These are phyloP conservation scores for Ogataea nakhonphanomensis DNA, from an alignment of 805 yeast species.

Conservation along the genomic window DNA sequence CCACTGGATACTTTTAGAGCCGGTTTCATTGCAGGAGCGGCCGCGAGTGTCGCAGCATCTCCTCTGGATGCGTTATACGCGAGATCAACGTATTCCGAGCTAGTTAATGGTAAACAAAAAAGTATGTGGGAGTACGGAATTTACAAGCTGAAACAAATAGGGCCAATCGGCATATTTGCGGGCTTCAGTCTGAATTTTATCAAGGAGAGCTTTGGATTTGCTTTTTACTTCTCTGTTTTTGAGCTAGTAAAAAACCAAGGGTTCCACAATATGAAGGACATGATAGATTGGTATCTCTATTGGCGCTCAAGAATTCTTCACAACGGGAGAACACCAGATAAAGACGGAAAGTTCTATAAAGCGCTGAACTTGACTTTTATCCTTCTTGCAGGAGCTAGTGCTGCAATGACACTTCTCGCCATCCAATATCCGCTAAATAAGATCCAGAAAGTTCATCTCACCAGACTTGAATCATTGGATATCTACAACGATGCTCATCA, in stretches of 20 bases:
- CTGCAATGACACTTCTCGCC: slow-evolving; percentile 71
- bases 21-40: slow-evolving; percentile 82
- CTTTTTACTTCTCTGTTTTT: slow-evolving; percentile 76
- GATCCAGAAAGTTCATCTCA: slow-evolving; percentile 73
- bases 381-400: slow-evolving; percentile 81
- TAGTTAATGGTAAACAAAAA: slow-evolving; percentile 62
- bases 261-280: slow-evolving; percentile 43
- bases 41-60: slow-evolving; percentile 87
- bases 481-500: slow-evolving; percentile 43
- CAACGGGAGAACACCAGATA: slow-evolving; percentile 15
- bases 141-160: slow-evolving; percentile 66
- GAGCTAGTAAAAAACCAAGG: slow-evolving; percentile 74
- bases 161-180: slow-evolving; percentile 82
- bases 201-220: slow-evolving; percentile 83
- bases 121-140: slow-evolving; percentile 77
- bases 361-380: slow-evolving; percentile 66
- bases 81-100: slow-evolving; percentile 71
- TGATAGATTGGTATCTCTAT: slow-evolving; percentile 39
- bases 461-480: slow-evolving; percentile 78
- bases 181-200: slow-evolving; percentile 76
- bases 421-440: slow-evolving; percentile 82
- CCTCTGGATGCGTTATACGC: slow-evolving; percentile 91
- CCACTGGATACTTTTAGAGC: slow-evolving; percentile 67
- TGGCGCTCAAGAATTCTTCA: slow-evolving; percentile 33
- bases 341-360: slow-evolving; percentile 31